Evolutionary conservation across 306 rosid species (phyloP).

Genomic region (Vigna trinervia): DNA sequence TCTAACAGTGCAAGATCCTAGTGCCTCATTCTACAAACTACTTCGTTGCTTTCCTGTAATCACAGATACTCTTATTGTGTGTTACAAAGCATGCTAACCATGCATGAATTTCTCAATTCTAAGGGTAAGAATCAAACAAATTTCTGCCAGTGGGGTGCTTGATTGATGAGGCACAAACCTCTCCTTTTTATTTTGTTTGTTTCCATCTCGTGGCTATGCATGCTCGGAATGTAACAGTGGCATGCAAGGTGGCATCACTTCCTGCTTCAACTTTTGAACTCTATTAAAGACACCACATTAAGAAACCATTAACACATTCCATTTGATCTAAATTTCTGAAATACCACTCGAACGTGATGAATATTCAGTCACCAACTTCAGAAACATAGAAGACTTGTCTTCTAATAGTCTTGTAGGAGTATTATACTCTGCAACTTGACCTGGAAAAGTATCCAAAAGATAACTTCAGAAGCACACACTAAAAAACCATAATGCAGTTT

Average conservation of each 20-base stretch:
- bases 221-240: conserved; percentile 56
- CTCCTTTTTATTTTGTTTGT: conserved; percentile 25
- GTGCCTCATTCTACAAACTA: conserved; percentile 56
- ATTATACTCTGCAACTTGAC: conserved; percentile 87
- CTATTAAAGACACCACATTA: conserved; percentile 43
- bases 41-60: conserved; percentile 50
- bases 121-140: conserved; percentile 52
- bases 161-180: conserved; percentile 42
- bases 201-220: conserved; percentile 31
- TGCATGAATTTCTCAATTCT: conserved; percentile 54
- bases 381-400: conserved; percentile 94
- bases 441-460: conserved; percentile 48
- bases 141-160: conserved; percentile 45
- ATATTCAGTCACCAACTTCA: conserved; percentile 90
- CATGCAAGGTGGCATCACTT: conserved; percentile 47
- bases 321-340: conserved; percentile 65
- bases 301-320: conserved; percentile 46
- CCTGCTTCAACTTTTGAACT: conserved; percentile 37
- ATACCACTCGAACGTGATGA: conserved; percentile 85
- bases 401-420: conserved; percentile 80
- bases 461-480: conserved; percentile 18
- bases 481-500: conserved; percentile 23
- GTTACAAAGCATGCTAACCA: conserved; percentile 51
- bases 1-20: conserved; percentile 52
- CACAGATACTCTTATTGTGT: conserved; percentile 52